Conservation (phyloP, 2,329 filamentous ascomycete species). For the Calonectria hawksworthii region DNA sequence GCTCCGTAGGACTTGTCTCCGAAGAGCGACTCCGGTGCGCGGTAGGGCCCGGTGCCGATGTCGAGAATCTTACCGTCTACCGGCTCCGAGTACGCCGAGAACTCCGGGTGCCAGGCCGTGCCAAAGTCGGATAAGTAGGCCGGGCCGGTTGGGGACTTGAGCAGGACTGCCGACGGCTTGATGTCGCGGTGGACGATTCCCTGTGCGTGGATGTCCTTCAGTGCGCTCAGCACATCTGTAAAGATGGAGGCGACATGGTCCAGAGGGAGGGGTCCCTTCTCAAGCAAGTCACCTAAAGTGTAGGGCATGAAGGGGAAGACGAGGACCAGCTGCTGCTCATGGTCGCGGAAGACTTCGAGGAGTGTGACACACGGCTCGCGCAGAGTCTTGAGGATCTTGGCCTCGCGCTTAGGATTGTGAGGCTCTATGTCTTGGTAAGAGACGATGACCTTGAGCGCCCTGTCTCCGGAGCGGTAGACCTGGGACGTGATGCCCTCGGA, state of each 20-base stretch:
- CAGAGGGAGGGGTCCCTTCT: constrained; percentile 54
- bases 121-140: constrained; percentile 93
- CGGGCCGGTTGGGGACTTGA: constrained; percentile 76
- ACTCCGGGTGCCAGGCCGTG: constrained; percentile 82
- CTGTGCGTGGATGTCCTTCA: constrained; percentile 78
- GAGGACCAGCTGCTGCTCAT: constrained; percentile 79
- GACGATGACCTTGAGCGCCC: constrained; percentile 88
- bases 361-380: constrained; percentile 74
- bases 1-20: constrained; percentile 80
- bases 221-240: constrained; percentile 76
- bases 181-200: constrained; percentile 94
- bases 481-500: constrained; percentile 82
- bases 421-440: constrained; percentile 81
- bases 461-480: constrained; percentile 77
- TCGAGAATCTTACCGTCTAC: constrained; percentile 85
- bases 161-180: constrained; percentile 91
- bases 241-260: constrained; percentile 62
- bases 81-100: constrained; percentile 74
- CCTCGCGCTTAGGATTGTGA: constrained; percentile 86
- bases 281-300: constrained; percentile 79
- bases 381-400: constrained; percentile 76
- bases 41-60: constrained; percentile 92
- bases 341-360: constrained; percentile 80
- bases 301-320: constrained; percentile 87
- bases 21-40: constrained; percentile 91